These are phyloP conservation scores for Phytophthora sp. DNA, from an alignment of 352 stramenopile genomes.

Conservation along the genomic window DNA sequence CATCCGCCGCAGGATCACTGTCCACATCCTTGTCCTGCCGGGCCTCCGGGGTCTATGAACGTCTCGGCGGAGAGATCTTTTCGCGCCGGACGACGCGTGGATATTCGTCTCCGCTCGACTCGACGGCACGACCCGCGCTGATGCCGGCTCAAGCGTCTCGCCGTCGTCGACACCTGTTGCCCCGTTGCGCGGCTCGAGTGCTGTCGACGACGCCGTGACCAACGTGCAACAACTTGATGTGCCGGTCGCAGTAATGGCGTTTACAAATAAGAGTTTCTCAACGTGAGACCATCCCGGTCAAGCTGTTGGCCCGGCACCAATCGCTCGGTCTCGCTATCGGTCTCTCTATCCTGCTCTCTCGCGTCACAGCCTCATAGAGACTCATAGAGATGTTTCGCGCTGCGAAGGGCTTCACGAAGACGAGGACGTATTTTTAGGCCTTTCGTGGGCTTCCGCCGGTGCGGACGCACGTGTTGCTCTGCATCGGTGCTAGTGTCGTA, in stretches of 20 bases:
- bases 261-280: slow-evolving; percentile 21
- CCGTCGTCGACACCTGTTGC: slow-evolving; percentile 3
- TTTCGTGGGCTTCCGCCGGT: too few species aligned
- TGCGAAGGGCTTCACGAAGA: slow-evolving; percentile 1
- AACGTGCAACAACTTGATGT: not conserved
- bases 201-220: slow-evolving; percentile 4
- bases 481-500: not conserved
- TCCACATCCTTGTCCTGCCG: slow-evolving; percentile 19
- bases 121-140: not conserved
- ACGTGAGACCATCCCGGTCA: slow-evolving; percentile 25
- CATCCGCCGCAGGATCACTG: not conserved
- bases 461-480: too few species aligned
- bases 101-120: not conserved
- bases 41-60: not conserved
- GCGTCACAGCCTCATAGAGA: slow-evolving; percentile 3
- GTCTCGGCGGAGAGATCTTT: slow-evolving; percentile 10
- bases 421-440: slow-evolving; percentile 29
- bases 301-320: not conserved
- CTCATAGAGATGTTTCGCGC: not conserved
- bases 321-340: not conserved
- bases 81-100: slow-evolving; percentile 11
- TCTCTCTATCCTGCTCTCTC: slow-evolving; percentile 3
- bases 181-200: not conserved
- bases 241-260: slow-evolving; percentile 15
- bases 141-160: slow-evolving; percentile 6